Evolutionary conservation across 2,329 filamentous ascomycete species (phyloP), one percentile per base, ranked within the genome.

Genomic region (Colletotrichum lentis): DNA sequence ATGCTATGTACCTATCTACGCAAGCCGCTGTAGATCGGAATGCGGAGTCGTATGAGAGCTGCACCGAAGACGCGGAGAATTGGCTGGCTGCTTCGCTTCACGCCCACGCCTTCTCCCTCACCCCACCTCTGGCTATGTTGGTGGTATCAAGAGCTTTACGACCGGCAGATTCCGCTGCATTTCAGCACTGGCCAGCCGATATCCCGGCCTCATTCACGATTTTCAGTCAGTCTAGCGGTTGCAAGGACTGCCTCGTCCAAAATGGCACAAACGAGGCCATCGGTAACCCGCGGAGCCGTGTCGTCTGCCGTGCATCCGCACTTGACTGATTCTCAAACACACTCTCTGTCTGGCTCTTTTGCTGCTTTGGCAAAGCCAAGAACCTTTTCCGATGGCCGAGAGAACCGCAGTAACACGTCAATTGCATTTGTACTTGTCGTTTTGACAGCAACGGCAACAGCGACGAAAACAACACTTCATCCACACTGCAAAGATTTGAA

Each of bases 21-120:
- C 67, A 67, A 69, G 67, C 52, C 53, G 64, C 37, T 46, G 67
- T 57, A 67, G 64, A 69, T 69, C 57, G 43, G 41, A n/a, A 58
- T 63, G 54, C 63, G 43, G 39, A 44, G 56, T 49, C 49, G 49
- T 31, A 47, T 37, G 55, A 44, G 31, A 27, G 50, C 44, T 41
- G 24, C 66, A 53, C 44, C 6, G 24, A 44, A 37, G 2, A 12
- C 20, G 49, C 12, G 18, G 22, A 27, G 31, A 11, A 16, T 20
- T 53, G 27, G n/a, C 50, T 20, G 7, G 31, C 31, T 35, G 31
- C 31, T 35, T 35, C 31, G 11, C 31, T 20, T 35, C 10, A 20
- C 7, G 27, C 49, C 18, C 6, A 5, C 27, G 5, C n/a, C n/a
- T n/a, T n/a, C n/a, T n/a, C n/a, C 5, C 27, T 27, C 27, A 27